Percentiles rank a stretch among this genome's conserved stretches.
These are phyloP conservation scores for Verticillium alfalfae DNA, from an alignment of 2,329 filamentous ascomycete species.

Conservation along the genomic window DNA sequence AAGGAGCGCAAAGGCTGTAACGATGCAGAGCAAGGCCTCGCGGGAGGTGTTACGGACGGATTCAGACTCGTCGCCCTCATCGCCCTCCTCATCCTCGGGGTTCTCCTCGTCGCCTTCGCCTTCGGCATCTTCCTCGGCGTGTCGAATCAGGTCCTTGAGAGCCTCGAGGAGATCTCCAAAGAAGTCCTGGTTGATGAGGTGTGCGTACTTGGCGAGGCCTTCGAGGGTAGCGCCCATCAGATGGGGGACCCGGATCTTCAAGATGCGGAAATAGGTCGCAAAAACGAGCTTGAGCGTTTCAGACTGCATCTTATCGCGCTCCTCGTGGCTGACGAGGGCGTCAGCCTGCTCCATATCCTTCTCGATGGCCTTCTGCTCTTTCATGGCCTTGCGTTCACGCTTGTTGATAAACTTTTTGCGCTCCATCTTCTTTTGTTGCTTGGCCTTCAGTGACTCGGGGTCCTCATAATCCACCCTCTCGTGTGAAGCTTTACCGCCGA, in stretches of 20 bases:
- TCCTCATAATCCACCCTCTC: slow-evolving; percentile 60
- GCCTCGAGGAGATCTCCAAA: slow-evolving; percentile 95
- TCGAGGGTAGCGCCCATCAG: slow-evolving; percentile 97
- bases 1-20: slow-evolving; percentile 93
- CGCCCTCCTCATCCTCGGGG: slow-evolving; percentile 30
- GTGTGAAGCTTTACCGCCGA: slow-evolving; percentile 75
- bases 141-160: slow-evolving; percentile 82
- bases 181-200: slow-evolving; percentile 98
- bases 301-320: slow-evolving; percentile 87
- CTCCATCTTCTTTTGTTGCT: slow-evolving; percentile 59
- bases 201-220: slow-evolving; percentile 87
- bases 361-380: slow-evolving; percentile 80
- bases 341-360: slow-evolving; percentile 94
- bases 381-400: slow-evolving; percentile 72
- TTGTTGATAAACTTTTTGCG: slow-evolving; percentile 88
- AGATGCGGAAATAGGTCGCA: slow-evolving; percentile 86
- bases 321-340: slow-evolving; percentile 84
- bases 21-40: slow-evolving; percentile 87
- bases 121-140: slow-evolving; percentile 55
- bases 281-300: slow-evolving; percentile 97
- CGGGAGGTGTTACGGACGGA: slow-evolving; percentile 68
- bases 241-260: slow-evolving; percentile 74
- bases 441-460: slow-evolving; percentile 13
- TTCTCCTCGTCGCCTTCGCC: slow-evolving; percentile 29
- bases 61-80: slow-evolving; percentile 40